A percentile compares a stretch with the other conserved stretches of the same genome.
phyloP scores from a whole-genome alignment of 352 stramenopile genomes.

The Plasmopara halstedii region DNA sequence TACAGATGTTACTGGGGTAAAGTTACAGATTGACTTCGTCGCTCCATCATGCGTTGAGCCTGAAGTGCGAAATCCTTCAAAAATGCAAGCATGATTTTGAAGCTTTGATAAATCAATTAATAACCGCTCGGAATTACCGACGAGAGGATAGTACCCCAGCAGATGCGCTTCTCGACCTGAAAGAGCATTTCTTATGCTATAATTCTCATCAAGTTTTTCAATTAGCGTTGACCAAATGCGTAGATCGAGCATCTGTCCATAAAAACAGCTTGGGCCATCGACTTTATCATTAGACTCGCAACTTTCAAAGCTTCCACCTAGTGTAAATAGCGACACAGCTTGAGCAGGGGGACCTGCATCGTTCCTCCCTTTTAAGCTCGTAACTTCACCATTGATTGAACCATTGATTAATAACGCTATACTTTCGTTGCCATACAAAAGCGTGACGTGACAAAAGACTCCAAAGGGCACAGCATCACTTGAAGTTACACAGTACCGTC shows the following conservation, averaged over 20 bases:
- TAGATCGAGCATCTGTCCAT: conserved; percentile 58
- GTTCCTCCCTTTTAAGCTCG: conserved; percentile 17
- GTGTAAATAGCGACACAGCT: conserved; percentile 29
- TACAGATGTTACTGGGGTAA: conserved; percentile 17
- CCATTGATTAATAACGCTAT: conserved; percentile 43
- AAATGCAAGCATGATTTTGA: conserved; percentile 68
- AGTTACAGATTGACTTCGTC: conserved; percentile 18
- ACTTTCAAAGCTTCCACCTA: conserved; percentile 41
- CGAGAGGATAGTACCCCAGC: conserved; percentile 71
- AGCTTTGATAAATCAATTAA: conserved; percentile 60
- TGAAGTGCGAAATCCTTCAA: conserved; percentile 30
- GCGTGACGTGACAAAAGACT: conserved; percentile 55
- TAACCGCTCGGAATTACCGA: conserved; percentile 48
- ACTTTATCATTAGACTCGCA: conserved; percentile 17
- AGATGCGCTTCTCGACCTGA: conserved; percentile 37
- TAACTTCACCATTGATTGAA: conserved; percentile 25
- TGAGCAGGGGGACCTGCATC: conserved; percentile 18
- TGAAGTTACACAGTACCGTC: conserved; percentile 30
- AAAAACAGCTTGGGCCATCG: conserved; percentile 35
- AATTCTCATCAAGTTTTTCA: conserved; percentile 23
- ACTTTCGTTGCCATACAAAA: conserved; percentile 35
- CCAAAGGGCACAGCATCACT: conserved; percentile 30
- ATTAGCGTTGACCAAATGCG: conserved; percentile 50
- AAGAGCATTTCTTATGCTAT: conserved; percentile 23
- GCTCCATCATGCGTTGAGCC: conserved; percentile 14